Evolutionary conservation across 2,329 filamentous ascomycete species (phyloP).

Genomic region (Paecilomyces sp.): DNA sequence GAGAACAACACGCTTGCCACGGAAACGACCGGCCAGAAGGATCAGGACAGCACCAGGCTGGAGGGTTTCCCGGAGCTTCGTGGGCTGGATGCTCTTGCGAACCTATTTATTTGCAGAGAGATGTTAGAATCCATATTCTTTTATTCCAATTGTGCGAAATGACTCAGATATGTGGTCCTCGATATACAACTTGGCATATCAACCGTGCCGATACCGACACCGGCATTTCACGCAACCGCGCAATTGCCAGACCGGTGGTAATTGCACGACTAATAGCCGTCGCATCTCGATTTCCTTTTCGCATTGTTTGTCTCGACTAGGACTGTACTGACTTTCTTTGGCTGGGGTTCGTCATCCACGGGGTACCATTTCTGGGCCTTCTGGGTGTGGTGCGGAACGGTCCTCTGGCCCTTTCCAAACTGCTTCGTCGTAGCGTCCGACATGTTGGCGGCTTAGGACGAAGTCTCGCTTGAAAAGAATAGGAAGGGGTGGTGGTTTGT

Average conservation of each 20-base stretch:
- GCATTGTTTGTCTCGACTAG: conserved; percentile 3
- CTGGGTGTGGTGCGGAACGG: conserved; percentile 76
- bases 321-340: conserved; percentile 80
- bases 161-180: background rate
- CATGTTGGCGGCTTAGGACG: conserved; percentile 46
- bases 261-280: conserved; percentile 15
- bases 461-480: conserved; percentile 28
- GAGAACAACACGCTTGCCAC: conserved; percentile 98
- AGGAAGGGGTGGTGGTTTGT: conserved; percentile 31
- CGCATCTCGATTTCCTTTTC: conserved; percentile 17
- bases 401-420: conserved; percentile 94
- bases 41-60: conserved; percentile 95
- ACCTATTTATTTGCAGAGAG: conserved; percentile 50
- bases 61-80: conserved; percentile 81
- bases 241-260: conserved; percentile 14
- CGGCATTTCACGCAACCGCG: conserved; percentile 5
- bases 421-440: conserved; percentile 66
- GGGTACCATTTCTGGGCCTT: conserved; percentile 99
- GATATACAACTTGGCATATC: conserved; percentile 8
- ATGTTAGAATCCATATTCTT: conserved; percentile 15
- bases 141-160: conserved; percentile 4
- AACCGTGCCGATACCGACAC: conserved; percentile 13
- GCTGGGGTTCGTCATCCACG: conserved; percentile 79
- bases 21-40: conserved; percentile 98
- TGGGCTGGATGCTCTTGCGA: conserved; percentile 87